Conservation (phyloP, 2,329 filamentous ascomycete species). For the Albophoma yamanashiensis region DNA sequence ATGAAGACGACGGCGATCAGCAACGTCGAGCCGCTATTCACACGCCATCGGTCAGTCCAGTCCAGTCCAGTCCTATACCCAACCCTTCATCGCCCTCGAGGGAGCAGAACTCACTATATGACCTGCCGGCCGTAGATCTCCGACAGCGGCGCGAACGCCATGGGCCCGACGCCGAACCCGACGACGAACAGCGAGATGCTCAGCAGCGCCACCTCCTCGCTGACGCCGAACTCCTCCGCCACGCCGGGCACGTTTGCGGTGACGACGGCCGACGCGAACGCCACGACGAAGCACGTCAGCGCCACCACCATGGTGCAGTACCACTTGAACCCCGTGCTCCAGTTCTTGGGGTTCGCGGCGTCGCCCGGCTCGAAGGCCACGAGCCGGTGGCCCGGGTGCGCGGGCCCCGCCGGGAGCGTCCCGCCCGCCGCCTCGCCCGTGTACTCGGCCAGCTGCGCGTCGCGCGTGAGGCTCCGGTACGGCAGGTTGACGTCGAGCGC, state of each 20-base stretch:
- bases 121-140: slow-evolving; percentile 64
- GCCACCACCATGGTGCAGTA: slow-evolving; percentile 80
- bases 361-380: slow-evolving; percentile 59
- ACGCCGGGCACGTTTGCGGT: slow-evolving; percentile 65
- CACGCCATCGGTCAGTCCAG: slow-evolving; percentile 2
- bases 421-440: slow-evolving; percentile 49
- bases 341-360: slow-evolving; percentile 76
- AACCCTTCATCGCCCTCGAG: too few species aligned
- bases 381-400: slow-evolving; percentile 23
- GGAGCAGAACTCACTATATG: slow-evolving; percentile 44
- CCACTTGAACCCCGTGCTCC: slow-evolving; percentile 70
- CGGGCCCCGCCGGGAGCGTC: slow-evolving; percentile 38
- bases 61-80: not conserved
- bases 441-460: slow-evolving; percentile 57
- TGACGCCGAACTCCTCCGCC: slow-evolving; percentile 52
- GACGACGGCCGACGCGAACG: slow-evolving; percentile 62
- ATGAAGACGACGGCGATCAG: slow-evolving; percentile 65
- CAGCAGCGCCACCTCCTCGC: slow-evolving; percentile 61
- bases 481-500: slow-evolving; percentile 47
- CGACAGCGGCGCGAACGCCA: slow-evolving; percentile 68
- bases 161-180: slow-evolving; percentile 71
- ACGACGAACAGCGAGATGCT: slow-evolving; percentile 69
- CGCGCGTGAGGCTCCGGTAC: slow-evolving; percentile 49
- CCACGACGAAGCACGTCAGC: slow-evolving; percentile 62
- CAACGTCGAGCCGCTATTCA: slow-evolving; percentile 49